Evolutionary conservation across 148 eudicot genomes (phyloP), one percentile per base, ranked within the genome.

Genomic region (Spergularia bocconei): DNA sequence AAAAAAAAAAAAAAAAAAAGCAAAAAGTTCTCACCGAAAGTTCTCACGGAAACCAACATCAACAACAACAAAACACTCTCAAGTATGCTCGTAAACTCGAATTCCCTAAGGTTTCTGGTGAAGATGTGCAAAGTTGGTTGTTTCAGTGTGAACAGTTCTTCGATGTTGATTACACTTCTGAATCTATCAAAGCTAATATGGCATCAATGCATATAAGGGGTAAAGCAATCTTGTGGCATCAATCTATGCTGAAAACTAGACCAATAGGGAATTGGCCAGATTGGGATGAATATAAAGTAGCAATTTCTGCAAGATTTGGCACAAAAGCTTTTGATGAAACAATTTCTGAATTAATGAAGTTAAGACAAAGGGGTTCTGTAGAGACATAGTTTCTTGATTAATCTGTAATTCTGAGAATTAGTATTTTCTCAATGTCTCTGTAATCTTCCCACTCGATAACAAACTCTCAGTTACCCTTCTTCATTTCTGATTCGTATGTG

Each of bases 121-220:
- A 62, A 9, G 5, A 51, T 55, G 61, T 39, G 8, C 7, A 0
- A 11, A 73, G 70, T 1, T 68, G 79, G 73, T 10, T 75, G 1
- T 55, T 21, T 15, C 41, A 10, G 0, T 66, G 64, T n/a, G 78
- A 76, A 7, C 66, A 76, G 3, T 57, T 74, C 7, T 63, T 74
- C 10, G 36, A 44, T 1, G 19, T 76, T 2, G 68, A 58, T 36
- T 9, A 29, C 5, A 57, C 79, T 11, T 4, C 63, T 14, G 56
- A 15, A 2, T 20, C 39, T 11, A 20, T 41, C 12, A 67, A 66
- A 17, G 78, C 67, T 0, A 21, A 59, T 7, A 2, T 67, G 4
- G 66, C 63, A 2, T n/a, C 66, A 0, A 51, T 61, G 19, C 55
- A 68, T 50, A 48, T 48, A 23, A 57, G 50, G 0, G 71, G 57